These are phyloP conservation scores for Isabelozyma heimii DNA, from an alignment of 805 yeast genomes.

Conservation along the genomic window DNA sequence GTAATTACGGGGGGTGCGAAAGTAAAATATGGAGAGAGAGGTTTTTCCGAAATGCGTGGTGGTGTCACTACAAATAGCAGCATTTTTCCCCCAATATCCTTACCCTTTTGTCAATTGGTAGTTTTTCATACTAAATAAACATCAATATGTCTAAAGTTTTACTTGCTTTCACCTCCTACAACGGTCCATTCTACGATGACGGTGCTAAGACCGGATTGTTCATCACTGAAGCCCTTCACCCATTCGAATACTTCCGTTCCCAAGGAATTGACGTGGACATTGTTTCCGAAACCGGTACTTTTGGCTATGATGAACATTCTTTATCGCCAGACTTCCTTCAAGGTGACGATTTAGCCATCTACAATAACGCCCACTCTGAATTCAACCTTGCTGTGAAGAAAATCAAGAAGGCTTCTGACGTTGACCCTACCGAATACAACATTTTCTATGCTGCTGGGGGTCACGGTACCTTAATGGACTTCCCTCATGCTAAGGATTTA, in stretches of 20 bases:
- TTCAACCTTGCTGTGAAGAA: constrained; percentile 36
- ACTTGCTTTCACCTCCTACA: constrained; percentile 42
- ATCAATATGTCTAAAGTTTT: constrained; percentile 33
- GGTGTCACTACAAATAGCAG: not conserved
- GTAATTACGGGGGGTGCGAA: not conserved
- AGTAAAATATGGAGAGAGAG: not conserved
- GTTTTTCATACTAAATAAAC: not conserved
- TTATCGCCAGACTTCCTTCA: constrained; percentile 28
- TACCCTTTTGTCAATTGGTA: not conserved
- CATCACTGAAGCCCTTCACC: constrained; percentile 59
- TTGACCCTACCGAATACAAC: constrained; percentile 47
- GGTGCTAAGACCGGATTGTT: constrained; percentile 63
- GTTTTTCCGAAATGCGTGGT: not conserved
- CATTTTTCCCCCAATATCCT: not conserved
- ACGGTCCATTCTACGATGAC: constrained; percentile 51
- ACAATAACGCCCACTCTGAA: constrained; percentile 35
- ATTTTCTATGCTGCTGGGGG: constrained; percentile 66
- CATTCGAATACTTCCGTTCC: constrained; percentile 45
- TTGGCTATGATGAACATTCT: constrained; percentile 60
- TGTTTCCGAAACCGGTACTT: constrained; percentile 57
- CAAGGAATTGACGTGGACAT: constrained; percentile 54
- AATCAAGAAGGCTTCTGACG: constrained; percentile 47
- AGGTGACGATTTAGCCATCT: constrained; percentile 43
- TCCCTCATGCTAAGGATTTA: constrained; percentile 48
- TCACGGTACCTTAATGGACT: constrained; percentile 61